These are phyloP conservation scores for Candida maesae DNA, from an alignment of 805 yeast genomes.

Conservation along the genomic window DNA sequence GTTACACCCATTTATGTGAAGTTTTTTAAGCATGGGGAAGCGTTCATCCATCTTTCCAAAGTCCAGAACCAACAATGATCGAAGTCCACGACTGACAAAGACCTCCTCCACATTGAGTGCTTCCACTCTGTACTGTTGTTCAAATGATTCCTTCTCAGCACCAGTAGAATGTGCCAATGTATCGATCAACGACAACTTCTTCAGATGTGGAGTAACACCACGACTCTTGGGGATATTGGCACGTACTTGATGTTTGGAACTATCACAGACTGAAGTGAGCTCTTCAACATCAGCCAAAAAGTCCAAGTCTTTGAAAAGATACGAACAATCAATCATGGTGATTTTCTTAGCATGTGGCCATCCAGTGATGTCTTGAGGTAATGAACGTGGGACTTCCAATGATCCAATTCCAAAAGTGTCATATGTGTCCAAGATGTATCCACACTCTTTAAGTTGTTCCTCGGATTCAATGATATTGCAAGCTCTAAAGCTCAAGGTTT, in stretches of 20 bases:
- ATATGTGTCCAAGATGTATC: background rate
- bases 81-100: background rate
- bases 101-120: conserved; percentile 1
- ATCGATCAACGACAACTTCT: conserved; percentile 5
- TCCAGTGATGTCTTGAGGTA: conserved; percentile 3
- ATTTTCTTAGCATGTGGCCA: conserved; percentile 8
- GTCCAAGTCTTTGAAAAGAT: conserved; percentile 2
- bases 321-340: conserved; percentile 3
- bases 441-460: background rate
- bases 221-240: background rate
- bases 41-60: conserved; percentile 1
- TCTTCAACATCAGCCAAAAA: background rate
- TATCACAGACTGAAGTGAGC: conserved; percentile 1
- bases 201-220: conserved; percentile 1
- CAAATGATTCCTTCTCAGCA: background rate
- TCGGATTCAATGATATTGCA: background rate
- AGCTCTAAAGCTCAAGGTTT: background rate
- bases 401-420: conserved; percentile 3
- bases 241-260: background rate
- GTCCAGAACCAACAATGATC: conserved; percentile 2
- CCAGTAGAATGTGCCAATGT: background rate
- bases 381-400: background rate
- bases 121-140: conserved; percentile 1
- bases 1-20: conserved; percentile 3
- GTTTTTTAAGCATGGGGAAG: conserved; percentile 3